phyloP scores from a whole-genome alignment of 176 grass and related monocot genomes.

The Typha latifolia region DNA sequence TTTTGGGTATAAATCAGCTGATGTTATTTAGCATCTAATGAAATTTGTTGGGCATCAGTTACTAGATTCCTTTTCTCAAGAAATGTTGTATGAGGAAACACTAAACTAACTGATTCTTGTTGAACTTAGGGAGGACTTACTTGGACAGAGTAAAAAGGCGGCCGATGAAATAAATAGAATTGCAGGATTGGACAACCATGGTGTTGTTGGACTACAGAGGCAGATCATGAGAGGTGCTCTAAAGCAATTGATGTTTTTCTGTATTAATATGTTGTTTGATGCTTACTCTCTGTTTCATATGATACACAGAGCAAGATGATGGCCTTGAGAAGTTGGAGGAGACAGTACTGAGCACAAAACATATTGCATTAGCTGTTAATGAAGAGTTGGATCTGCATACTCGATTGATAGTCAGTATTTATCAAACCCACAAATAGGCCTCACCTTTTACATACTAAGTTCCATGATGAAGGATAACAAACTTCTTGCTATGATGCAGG shows the following conservation, averaged over 20 bases:
- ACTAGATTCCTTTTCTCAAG: not conserved
- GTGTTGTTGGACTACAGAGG: slow-evolving; percentile 86
- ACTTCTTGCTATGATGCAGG: slow-evolving; percentile 38
- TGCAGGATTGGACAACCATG: slow-evolving; percentile 87
- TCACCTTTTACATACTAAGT: slow-evolving; percentile 2
- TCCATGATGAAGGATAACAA: not conserved
- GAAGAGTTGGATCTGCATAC: slow-evolving; percentile 91
- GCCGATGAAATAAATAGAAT: slow-evolving; percentile 76
- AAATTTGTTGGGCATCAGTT: not conserved
- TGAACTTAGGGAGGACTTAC: slow-evolving; percentile 67
- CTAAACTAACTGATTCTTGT: not conserved
- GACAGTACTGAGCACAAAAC: slow-evolving; percentile 87
- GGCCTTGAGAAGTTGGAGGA: slow-evolving; percentile 88
- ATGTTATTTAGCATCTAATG: not conserved
- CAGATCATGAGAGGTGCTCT: slow-evolving; percentile 85
- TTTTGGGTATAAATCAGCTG: not conserved
- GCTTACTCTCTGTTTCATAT: not conserved
- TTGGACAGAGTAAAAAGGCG: slow-evolving; percentile 64
- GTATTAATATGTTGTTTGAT: not conserved
- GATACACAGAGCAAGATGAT: slow-evolving; percentile 78
- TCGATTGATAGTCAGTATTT: slow-evolving; percentile 75
- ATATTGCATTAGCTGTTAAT: slow-evolving; percentile 95
- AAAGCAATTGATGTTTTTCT: slow-evolving; percentile 6
- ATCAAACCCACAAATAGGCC: slow-evolving; percentile 1
- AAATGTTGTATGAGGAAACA: not conserved